Percentiles rank a stretch among this genome's conserved stretches.
Conservation (phyloP, 495 filamentous ascomycete genomes). For the Aspergillus avenaceus region DNA sequence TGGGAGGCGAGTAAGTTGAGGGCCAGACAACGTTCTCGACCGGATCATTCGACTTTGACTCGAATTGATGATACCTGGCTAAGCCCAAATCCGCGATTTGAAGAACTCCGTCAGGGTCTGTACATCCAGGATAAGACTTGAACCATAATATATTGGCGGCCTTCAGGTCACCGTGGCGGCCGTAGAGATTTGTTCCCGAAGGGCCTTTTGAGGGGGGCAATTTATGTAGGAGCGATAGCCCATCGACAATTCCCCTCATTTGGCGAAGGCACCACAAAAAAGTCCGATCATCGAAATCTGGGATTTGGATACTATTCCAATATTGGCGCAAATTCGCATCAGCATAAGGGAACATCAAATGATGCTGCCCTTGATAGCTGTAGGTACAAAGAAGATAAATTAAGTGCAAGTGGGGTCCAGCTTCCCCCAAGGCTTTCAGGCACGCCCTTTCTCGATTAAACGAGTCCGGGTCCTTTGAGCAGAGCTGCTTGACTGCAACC, state of each 20-base stretch:
- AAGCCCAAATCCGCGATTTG: slow-evolving; percentile 20
- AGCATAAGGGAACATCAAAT: slow-evolving; percentile 24
- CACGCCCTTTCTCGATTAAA: slow-evolving; percentile 1
- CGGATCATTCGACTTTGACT: background rate
- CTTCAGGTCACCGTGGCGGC: slow-evolving; percentile 25
- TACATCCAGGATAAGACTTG: background rate
- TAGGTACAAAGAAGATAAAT: slow-evolving; percentile 8
- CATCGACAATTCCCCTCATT: slow-evolving; percentile 15
- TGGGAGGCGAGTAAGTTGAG: slow-evolving; percentile 40
- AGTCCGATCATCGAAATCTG: background rate
- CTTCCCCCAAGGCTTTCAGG: background rate
- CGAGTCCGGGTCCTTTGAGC: background rate
- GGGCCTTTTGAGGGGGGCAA: background rate
- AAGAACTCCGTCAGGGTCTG: slow-evolving; percentile 9
- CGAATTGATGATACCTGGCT: slow-evolving; percentile 17
- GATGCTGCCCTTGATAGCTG: background rate
- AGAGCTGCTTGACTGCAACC: slow-evolving; percentile 9
- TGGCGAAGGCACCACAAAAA: slow-evolving; percentile 18
- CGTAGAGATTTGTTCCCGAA: slow-evolving; percentile 10
- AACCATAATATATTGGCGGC: slow-evolving; percentile 32
- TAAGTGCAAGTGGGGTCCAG: background rate
- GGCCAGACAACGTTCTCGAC: background rate
- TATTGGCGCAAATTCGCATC: slow-evolving; percentile 19
- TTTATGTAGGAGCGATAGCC: slow-evolving; percentile 13
- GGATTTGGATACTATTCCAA: slow-evolving; percentile 4